These are phyloP conservation scores for Moesziomyces globuligerus DNA, from an alignment of 1,284 basidiomycete species.

Conservation along the genomic window DNA sequence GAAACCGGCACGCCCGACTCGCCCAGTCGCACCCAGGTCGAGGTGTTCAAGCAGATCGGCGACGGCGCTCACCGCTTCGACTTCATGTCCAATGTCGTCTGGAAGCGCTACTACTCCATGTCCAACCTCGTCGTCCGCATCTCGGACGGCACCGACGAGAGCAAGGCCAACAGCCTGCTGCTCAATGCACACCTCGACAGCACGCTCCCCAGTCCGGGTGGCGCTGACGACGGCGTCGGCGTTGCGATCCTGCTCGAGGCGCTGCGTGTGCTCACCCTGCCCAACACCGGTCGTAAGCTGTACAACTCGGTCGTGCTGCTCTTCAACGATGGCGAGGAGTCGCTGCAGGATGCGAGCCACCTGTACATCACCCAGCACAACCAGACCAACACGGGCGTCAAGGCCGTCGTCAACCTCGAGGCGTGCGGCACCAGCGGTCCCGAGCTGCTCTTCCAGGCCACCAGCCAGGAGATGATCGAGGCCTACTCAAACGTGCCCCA, in stretches of 20 bases:
- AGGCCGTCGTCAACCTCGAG: constrained; percentile 91
- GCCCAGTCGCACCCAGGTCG: constrained; percentile 58
- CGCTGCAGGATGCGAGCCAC: constrained; percentile 87
- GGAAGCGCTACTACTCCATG: constrained; percentile 88
- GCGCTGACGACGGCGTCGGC: constrained; percentile 77
- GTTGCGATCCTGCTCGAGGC: constrained; percentile 90
- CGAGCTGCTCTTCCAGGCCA: constrained; percentile 94
- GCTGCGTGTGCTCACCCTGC: constrained; percentile 74
- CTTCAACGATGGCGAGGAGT: constrained; percentile 95
- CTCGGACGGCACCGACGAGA: constrained; percentile 78
- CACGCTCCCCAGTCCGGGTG: constrained; percentile 71
- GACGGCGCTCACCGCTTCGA: constrained; percentile 65
- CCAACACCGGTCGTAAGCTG: constrained; percentile 79
- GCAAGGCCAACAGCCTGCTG: constrained; percentile 74
- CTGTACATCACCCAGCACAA: constrained; percentile 67
- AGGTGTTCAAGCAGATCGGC: constrained; percentile 64
- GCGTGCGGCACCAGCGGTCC: constrained; percentile 88
- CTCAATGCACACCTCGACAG: constrained; percentile 85
- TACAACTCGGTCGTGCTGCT: constrained; percentile 86
- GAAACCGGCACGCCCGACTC: constrained; percentile 37
- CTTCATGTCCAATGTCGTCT: constrained; percentile 73
- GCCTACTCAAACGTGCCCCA: constrained; percentile 88
- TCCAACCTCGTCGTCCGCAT: constrained; percentile 89
- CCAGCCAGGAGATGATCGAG: constrained; percentile 89
- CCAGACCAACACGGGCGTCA: constrained; percentile 73